Base-by-base conservation (phyloP, 352 stramenopile species). In the Pythium phragmiticola region DNA sequence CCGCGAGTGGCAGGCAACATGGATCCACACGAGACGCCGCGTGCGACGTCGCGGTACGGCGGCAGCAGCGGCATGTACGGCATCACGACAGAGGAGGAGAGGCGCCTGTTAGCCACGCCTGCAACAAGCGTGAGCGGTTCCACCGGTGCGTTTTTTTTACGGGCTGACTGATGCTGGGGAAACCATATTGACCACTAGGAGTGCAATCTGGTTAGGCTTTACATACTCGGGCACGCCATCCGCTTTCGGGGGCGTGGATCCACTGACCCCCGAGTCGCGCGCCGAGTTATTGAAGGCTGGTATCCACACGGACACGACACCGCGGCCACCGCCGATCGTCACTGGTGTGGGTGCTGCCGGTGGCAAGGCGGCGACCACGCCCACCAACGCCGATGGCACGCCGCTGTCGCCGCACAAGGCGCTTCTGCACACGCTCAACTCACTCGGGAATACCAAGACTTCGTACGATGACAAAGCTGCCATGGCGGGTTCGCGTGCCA, bases 371-470 rank as follows among this genome's bases (percentile, higher is more conserved):
- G 26, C 23, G 14, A 6, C 46, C 6, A 21, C 41, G 14, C 42
- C 50, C 13, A 55, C 9, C 17, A 60, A 64, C 28, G 46, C 45
- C 4, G 55, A 65, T 21, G 55, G 57, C 46, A 65, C 69, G 43
- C 77, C 69, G n/a, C 53, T 92, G 21, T 92, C 83, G 14, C 83
- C 83, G 0, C 77, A 88, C 39, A 77, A 82, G 43, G 76, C 77
- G 49, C 78, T 92, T 52, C 63, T 87, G 45, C 77, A 84, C 61
- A 74, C 77, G 19, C 73, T 92, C 7, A 83, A 83, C 54, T 87
- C 80, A n/a, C 42, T 70, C 42, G 42, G 37, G 2, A 33, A 49
- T 19, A 64, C 63, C 50, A 70, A 65, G 56, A 65, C 54, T n/a
- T 62, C 57, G 43, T 65, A 60, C 43, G 60, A 61, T 34, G n/a